Base-by-base conservation (phyloP, 169 alveolate species). In the Eimeria sp. region DNA sequence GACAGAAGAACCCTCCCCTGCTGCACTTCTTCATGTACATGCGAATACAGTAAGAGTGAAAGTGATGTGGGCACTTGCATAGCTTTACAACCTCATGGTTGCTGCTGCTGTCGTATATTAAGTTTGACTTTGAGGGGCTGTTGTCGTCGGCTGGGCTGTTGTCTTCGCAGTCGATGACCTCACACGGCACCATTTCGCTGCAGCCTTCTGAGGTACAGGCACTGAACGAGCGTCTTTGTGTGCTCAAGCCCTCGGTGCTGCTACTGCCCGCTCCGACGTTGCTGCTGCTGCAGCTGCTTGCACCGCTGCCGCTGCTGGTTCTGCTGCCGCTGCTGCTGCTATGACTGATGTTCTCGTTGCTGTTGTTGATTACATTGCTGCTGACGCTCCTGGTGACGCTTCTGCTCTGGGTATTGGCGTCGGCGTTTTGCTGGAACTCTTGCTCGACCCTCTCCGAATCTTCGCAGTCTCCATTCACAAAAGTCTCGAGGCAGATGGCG, bases 1-100 rank as follows among this genome's bases (percentile, higher is more conserved):
- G 95, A 25, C 95, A 90, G 57, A 27, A 65, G 80, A 90, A 90
- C 61, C 95, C 95, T 25, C 95, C 95, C 80, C 89, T 47, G 75
- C 47, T 61, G 72, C 86, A 76, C 40, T 80, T 40, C 45, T 54
- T 27, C 57, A 90, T 72, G 78, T 90, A 90, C 89, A 58, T 51
- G 82, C 80, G 76, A 49, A 90, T 61, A 51, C 95, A 90, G 54
- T 51, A 80, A 65, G 61, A n/a, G 89, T 90, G 95, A 78, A 70
- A 90, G 88, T 70, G 82, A 89, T 90, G 95, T 45, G 61, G 34
- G 65, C 95, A 90, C 13, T 73, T 30, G 65, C 61, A 54, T 80
- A 90, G 95, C 58, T 40, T 72, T 18, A 90, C 95, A 27, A 90
- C 95, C 51, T 57, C 95, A 22, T 90, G 70, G 34, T 54, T 51